These are phyloP conservation scores for Pichia membranifaciens DNA, from an alignment of 805 yeast species.

Conservation along the genomic window DNA sequence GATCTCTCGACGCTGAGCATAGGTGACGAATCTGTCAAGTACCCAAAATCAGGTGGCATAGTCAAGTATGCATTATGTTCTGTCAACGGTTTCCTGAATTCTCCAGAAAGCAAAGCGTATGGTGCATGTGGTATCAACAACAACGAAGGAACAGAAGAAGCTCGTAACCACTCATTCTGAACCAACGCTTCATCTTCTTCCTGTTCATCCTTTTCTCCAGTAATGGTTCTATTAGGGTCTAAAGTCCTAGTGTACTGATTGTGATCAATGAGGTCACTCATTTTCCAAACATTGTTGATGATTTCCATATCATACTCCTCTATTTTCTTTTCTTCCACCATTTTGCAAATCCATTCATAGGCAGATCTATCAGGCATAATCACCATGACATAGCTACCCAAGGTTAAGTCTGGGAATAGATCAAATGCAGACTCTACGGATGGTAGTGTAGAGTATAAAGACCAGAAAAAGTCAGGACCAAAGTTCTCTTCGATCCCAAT, in stretches of 20 bases:
- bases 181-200: constrained; percentile 6
- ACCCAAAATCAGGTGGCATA: constrained; percentile 39
- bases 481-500: constrained; percentile 13
- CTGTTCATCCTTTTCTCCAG: no score
- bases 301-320: constrained; percentile 54
- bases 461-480: constrained; percentile 9
- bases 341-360: constrained; percentile 21
- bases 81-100: constrained; percentile 31
- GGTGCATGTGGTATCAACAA: constrained; percentile 44
- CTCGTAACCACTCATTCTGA: constrained; percentile 1
- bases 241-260: constrained; percentile 5
- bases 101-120: constrained; percentile 49
- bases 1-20: constrained; percentile 13
- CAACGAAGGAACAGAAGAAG: constrained; percentile 23
- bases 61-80: constrained; percentile 37
- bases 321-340: constrained; percentile 22
- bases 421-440: constrained; percentile 17
- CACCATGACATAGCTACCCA: constrained; percentile 52
- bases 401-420: constrained; percentile 12
- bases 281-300: constrained; percentile 33
- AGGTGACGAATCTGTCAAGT: constrained; percentile 11
- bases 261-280: constrained; percentile 17
- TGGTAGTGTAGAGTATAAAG: constrained; percentile 37
- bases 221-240: background rate
- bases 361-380: constrained; percentile 39